Percentiles rank a stretch among this genome's conserved stretches.
Evolutionary conservation across 805 yeast genomes (phyloP).

Genomic region (Ogataea pini): DNA sequence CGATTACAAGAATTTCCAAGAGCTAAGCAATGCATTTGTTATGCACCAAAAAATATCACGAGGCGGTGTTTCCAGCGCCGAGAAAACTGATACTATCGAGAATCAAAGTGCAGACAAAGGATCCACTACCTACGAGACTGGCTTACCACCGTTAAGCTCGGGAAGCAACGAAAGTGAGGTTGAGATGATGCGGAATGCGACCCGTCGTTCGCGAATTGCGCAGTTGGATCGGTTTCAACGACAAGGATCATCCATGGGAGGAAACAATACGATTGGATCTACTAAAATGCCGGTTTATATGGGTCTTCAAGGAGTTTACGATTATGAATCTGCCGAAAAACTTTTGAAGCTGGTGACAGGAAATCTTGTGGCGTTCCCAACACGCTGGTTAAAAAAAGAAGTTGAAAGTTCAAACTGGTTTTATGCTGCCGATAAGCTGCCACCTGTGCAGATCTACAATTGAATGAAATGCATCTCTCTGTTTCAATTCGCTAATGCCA

Average conservation of each 20-base stretch:
- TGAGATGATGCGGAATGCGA: slow-evolving; percentile 21
- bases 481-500: neutral
- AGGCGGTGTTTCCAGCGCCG: neutral
- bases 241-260: slow-evolving; percentile 14
- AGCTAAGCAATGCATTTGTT: slow-evolving; percentile 57
- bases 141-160: slow-evolving; percentile 10
- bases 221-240: slow-evolving; percentile 32
- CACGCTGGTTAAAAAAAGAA: slow-evolving; percentile 86
- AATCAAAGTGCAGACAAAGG: neutral
- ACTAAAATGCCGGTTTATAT: slow-evolving; percentile 13
- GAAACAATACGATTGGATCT: slow-evolving; percentile 8
- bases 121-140: neutral
- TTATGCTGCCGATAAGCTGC: slow-evolving; percentile 87
- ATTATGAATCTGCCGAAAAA: slow-evolving; percentile 73
- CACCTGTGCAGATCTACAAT: slow-evolving; percentile 93
- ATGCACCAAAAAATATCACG: slow-evolving; percentile 22
- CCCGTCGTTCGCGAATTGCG: slow-evolving; percentile 30
- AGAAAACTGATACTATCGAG: neutral
- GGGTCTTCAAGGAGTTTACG: slow-evolving; percentile 38
- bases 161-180: slow-evolving; percentile 7
- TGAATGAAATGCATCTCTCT: slow-evolving; percentile 26
- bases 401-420: slow-evolving; percentile 94
- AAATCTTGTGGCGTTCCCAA: slow-evolving; percentile 86
- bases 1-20: slow-evolving; percentile 74
- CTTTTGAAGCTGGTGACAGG: slow-evolving; percentile 76